Conservation (phyloP, 805 yeast species). For the Grigorovia humatica region DNA sequence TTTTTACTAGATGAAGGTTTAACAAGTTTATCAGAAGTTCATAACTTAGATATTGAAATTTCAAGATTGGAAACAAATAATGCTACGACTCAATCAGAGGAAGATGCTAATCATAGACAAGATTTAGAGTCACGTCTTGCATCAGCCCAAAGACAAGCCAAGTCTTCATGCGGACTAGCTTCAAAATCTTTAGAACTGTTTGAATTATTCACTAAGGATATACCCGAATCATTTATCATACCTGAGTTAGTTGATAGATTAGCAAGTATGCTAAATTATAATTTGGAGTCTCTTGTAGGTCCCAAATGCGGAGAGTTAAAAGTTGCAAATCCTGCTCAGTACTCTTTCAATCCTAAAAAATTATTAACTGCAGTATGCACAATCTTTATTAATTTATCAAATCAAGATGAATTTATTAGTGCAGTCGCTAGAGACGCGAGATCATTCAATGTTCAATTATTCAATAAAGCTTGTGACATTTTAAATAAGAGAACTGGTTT, state of each 20-base stretch:
- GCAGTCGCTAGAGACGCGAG: slow-evolving; percentile 91
- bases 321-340: slow-evolving; percentile 73
- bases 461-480: slow-evolving; percentile 61
- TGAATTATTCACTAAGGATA: slow-evolving; percentile 72
- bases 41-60: slow-evolving; percentile 42
- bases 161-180: slow-evolving; percentile 70
- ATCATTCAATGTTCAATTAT: slow-evolving; percentile 61
- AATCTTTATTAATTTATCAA: slow-evolving; percentile 63
- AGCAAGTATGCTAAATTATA: slow-evolving; percentile 93
- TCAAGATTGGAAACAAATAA: background rate
- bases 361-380: slow-evolving; percentile 60
- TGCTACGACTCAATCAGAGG: slow-evolving; percentile 5
- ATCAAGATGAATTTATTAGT: slow-evolving; percentile 51
- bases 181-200: slow-evolving; percentile 75
- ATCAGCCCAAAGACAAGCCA: slow-evolving; percentile 65
- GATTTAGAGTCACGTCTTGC: slow-evolving; percentile 49
- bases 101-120: slow-evolving; percentile 44
- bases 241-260: slow-evolving; percentile 87
- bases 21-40: slow-evolving; percentile 67
- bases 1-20: slow-evolving; percentile 85
- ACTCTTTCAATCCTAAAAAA: slow-evolving; percentile 70
- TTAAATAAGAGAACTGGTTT: slow-evolving; percentile 42
- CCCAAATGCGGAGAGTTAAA: slow-evolving; percentile 85
- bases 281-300: slow-evolving; percentile 85
- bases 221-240: slow-evolving; percentile 76